These are phyloP conservation scores for Gynostemma pentaphyllum DNA, from an alignment of 306 rosid species.

Conservation along the genomic window DNA sequence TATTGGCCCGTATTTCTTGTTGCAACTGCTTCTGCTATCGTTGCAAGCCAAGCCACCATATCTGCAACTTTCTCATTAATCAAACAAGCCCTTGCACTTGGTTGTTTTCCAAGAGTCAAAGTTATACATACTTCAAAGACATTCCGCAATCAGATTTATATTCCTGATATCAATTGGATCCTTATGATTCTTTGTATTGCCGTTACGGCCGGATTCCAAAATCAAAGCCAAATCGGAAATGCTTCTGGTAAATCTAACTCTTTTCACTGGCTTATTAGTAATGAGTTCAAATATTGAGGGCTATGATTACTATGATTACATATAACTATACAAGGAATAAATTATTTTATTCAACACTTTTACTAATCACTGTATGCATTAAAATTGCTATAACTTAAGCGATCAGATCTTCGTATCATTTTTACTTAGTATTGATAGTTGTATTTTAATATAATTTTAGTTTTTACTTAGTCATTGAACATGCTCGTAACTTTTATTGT, in stretches of 20 bases:
- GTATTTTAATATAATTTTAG: too few species aligned
- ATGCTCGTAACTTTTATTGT: too few species aligned
- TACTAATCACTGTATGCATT: background rate
- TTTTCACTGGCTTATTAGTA: background rate
- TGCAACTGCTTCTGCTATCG: slow-evolving; percentile 12
- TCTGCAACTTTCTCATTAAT: slow-evolving; percentile 73
- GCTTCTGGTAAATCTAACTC: slow-evolving; percentile 50
- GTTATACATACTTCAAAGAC: slow-evolving; percentile 77
- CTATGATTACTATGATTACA: background rate
- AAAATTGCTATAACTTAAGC: background rate
- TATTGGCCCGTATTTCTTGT: slow-evolving; percentile 8
- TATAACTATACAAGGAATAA: background rate
- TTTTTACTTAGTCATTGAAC: too few species aligned
- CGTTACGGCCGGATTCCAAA: slow-evolving; percentile 51
- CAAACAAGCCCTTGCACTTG: slow-evolving; percentile 71
- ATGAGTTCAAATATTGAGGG: background rate
- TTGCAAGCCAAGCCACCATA: slow-evolving; percentile 93
- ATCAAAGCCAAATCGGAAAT: slow-evolving; percentile 57
- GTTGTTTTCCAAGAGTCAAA: slow-evolving; percentile 90
- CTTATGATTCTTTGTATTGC: slow-evolving; percentile 69
- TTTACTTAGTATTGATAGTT: too few species aligned
- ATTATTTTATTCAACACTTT: background rate
- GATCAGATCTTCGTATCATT: background rate
- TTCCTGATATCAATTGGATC: slow-evolving; percentile 86
- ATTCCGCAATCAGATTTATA: slow-evolving; percentile 67